Percentiles rank a stretch among this genome's conserved stretches.
Evolutionary conservation across 2,329 filamentous ascomycete species (phyloP).

Genomic region (Fusarium denticulatum): DNA sequence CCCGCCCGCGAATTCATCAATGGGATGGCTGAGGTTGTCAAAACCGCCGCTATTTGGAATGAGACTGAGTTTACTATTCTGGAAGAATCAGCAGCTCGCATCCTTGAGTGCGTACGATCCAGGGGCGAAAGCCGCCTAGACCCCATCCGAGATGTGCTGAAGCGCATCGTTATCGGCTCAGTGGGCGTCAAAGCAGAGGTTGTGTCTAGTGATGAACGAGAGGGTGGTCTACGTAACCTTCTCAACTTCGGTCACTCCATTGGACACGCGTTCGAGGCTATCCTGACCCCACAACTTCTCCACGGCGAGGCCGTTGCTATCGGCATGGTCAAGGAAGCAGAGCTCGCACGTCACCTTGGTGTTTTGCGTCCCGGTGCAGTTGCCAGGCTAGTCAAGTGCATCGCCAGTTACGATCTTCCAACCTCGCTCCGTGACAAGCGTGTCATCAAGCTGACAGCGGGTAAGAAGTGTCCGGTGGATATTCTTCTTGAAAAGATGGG

Average conservation of each 20-base stretch:
- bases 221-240: conserved; percentile 91
- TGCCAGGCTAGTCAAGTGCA: conserved; percentile 89
- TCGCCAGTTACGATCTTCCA: conserved; percentile 91
- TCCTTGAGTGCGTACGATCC: conserved; percentile 63
- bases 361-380: conserved; percentile 87
- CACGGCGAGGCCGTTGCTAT: conserved; percentile 97
- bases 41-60: conserved; percentile 97
- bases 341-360: conserved; percentile 88
- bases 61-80: conserved; percentile 85
- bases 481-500: conserved; percentile 91
- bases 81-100: conserved; percentile 81
- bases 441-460: conserved; percentile 82
- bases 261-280: conserved; percentile 94
- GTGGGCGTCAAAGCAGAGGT: conserved; percentile 95
- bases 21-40: conserved; percentile 98
- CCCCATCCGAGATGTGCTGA: conserved; percentile 75
- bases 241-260: conserved; percentile 99
- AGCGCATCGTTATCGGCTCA: conserved; percentile 86
- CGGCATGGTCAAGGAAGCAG: conserved; percentile 98
- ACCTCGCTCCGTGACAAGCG: conserved; percentile 85
- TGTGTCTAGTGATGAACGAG: conserved; percentile 92
- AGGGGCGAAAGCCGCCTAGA: conserved; percentile 67
- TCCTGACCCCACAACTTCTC: conserved; percentile 92
- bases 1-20: conserved; percentile 95
- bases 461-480: conserved; percentile 88